A percentile compares a stretch with the other conserved stretches of the same genome.
phyloP scores from a whole-genome alignment of 2,329 filamentous ascomycete genomes.

The Paraphaeosphaeria minitans region DNA sequence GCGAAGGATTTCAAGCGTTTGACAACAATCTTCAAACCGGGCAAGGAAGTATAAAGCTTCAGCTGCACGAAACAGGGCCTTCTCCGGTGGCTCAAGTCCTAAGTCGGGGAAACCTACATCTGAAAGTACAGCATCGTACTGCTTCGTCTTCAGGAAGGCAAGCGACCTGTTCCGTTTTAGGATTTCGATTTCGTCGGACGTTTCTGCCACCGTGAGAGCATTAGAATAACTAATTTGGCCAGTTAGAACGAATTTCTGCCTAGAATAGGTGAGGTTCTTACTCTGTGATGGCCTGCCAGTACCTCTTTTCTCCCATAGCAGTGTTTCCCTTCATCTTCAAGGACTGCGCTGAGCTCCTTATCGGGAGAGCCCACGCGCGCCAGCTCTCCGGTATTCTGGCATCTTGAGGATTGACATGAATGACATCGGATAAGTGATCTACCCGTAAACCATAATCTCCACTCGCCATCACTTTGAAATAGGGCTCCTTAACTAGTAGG shows the following conservation, averaged over 20 bases:
- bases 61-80: slow-evolving; percentile 51
- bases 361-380: slow-evolving; percentile 23
- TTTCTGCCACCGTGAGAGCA: slow-evolving; percentile 39
- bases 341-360: slow-evolving; percentile 6
- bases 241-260: background rate
- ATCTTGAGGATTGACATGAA: slow-evolving; percentile 46
- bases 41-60: slow-evolving; percentile 52
- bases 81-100: slow-evolving; percentile 40
- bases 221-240: slow-evolving; percentile 52
- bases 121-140: slow-evolving; percentile 44
- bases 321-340: slow-evolving; percentile 13
- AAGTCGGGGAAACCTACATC: slow-evolving; percentile 31
- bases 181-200: slow-evolving; percentile 37
- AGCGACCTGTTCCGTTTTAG: slow-evolving; percentile 47
- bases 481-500: slow-evolving; percentile 61
- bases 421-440: slow-evolving; percentile 59
- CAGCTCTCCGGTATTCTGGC: slow-evolving; percentile 50
- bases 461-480: slow-evolving; percentile 51
- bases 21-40: slow-evolving; percentile 43
- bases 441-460: slow-evolving; percentile 55
- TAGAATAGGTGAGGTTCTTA: slow-evolving; percentile 1
- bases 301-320: slow-evolving; percentile 10
- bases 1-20: slow-evolving; percentile 41
- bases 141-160: slow-evolving; percentile 37
- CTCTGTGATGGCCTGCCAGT: slow-evolving; percentile 16